Evolutionary conservation across 163 green algal genomes (phyloP).

Genomic region (Scenedesmus sp.): DNA sequence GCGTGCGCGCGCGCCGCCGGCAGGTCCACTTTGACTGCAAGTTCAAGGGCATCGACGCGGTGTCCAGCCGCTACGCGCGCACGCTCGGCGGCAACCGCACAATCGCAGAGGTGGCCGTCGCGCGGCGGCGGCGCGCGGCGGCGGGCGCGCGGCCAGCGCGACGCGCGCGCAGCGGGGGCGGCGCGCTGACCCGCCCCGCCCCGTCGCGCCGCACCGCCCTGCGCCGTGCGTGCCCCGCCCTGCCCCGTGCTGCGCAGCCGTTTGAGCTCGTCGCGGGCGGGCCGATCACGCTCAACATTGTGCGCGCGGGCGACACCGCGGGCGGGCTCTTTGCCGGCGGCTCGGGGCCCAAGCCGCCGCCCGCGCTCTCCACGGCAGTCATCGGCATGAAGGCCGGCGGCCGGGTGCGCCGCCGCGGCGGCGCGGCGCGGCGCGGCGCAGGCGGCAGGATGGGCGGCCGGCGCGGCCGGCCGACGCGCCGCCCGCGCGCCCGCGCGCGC

Average conservation of each 20-base stretch:
- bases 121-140: too few relatives aligned
- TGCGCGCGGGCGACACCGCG: slow-evolving; percentile 49
- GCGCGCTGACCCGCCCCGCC: too few relatives aligned
- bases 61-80: slow-evolving; percentile 77
- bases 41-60: slow-evolving; percentile 83
- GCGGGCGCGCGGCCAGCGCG: too few relatives aligned
- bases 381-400: slow-evolving; percentile 87
- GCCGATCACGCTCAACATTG: slow-evolving; percentile 33
- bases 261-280: slow-evolving; percentile 81
- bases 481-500: too few relatives aligned
- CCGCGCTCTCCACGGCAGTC: slow-evolving; percentile 75
- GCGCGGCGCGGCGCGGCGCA: too few relatives aligned
- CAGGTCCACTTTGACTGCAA: slow-evolving; percentile 90
- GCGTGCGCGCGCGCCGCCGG: not conserved
- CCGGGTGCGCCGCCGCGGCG: slow-evolving; percentile 70
- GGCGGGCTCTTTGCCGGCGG: slow-evolving; percentile 75
- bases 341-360: slow-evolving; percentile 81
- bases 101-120: slow-evolving; percentile 81
- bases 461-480: too few relatives aligned
- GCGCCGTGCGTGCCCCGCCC: not conserved
- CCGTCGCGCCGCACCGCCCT: too few relatives aligned
- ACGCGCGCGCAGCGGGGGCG: too few relatives aligned
- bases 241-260: slow-evolving; percentile 60
- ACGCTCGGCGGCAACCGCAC: slow-evolving; percentile 88
- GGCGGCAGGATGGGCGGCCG: too few relatives aligned